phyloP scores from a whole-genome alignment of 176 grass and related monocot genomes.

The Coix lacrymajobi region DNA sequence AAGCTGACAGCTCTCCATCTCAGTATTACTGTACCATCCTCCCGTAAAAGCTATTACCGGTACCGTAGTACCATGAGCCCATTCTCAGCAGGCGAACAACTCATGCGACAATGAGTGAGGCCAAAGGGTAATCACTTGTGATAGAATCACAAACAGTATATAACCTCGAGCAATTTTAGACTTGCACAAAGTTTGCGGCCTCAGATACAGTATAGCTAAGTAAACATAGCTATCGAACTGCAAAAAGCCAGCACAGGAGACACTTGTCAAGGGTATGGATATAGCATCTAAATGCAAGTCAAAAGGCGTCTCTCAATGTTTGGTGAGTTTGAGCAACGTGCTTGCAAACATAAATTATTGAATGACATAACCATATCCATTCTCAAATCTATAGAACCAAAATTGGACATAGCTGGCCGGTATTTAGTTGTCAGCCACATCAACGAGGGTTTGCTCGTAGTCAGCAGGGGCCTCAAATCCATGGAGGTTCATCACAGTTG shows the following conservation, averaged over 20 bases:
- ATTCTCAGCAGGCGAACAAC: neutral
- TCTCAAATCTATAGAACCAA: constrained; percentile 47
- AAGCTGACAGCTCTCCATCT: too few relatives aligned
- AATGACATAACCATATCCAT: neutral
- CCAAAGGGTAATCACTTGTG: neutral
- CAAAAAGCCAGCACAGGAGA: neutral
- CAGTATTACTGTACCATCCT: too few relatives aligned
- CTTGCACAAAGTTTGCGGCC: neutral
- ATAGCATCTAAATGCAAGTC: neutral
- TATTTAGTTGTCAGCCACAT: constrained; percentile 61
- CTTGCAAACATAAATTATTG: constrained; percentile 37
- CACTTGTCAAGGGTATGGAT: neutral
- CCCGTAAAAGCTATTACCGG: too few relatives aligned
- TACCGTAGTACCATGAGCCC: neutral
- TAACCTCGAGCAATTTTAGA: neutral
- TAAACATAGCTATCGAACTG: constrained; percentile 12
- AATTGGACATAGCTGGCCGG: constrained; percentile 16
- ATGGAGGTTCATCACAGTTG: constrained; percentile 95
- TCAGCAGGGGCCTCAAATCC: constrained; percentile 78
- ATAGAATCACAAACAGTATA: neutral
- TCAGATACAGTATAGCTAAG: neutral
- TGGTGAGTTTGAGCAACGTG: constrained; percentile 17
- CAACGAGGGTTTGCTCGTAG: constrained; percentile 80
- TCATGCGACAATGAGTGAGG: neutral
- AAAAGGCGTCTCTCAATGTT: neutral